A percentile compares a stretch with the other conserved stretches of the same genome.
Evolutionary conservation across 192 early-diverging fungal species (phyloP).

Genomic region (Irineochytrium annulatum): DNA sequence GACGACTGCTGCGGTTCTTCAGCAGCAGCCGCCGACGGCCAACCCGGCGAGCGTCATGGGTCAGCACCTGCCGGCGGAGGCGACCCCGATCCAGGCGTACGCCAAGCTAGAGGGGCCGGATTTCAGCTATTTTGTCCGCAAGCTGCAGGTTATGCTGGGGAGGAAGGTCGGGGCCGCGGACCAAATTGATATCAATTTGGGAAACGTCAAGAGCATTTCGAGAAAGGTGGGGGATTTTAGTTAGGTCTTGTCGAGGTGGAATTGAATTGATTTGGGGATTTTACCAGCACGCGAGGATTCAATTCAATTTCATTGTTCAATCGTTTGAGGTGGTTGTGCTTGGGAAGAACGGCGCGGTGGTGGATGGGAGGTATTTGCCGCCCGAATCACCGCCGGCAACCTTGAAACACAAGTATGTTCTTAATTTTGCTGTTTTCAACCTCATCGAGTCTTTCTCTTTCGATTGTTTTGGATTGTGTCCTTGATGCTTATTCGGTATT

Average conservation of each 20-base stretch:
- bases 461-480: neutral
- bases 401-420: conserved; percentile 58
- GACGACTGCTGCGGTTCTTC: neutral
- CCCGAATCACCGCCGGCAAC: conserved; percentile 58
- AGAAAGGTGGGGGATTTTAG: conserved; percentile 28
- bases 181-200: conserved; percentile 79
- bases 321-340: conserved; percentile 81
- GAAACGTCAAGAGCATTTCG: conserved; percentile 79
- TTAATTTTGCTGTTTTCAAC: conserved; percentile 3
- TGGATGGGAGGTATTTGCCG: conserved; percentile 75
- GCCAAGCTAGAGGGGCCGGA: conserved; percentile 84
- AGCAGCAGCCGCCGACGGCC: neutral
- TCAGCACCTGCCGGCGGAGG: no score
- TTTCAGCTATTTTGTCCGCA: conserved; percentile 81
- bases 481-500: neutral
- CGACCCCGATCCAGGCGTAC: conserved; percentile 72
- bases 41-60: no score
- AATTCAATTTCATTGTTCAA: conserved; percentile 77
- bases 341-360: conserved; percentile 85
- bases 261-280: neutral
- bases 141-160: conserved; percentile 73
- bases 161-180: conserved; percentile 56
- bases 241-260: neutral
- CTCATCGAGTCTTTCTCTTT: neutral
- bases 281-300: conserved; percentile 70